These are phyloP conservation scores for Trichoderma harzianum DNA, from an alignment of 2,329 filamentous ascomycete genomes.

Conservation along the genomic window DNA sequence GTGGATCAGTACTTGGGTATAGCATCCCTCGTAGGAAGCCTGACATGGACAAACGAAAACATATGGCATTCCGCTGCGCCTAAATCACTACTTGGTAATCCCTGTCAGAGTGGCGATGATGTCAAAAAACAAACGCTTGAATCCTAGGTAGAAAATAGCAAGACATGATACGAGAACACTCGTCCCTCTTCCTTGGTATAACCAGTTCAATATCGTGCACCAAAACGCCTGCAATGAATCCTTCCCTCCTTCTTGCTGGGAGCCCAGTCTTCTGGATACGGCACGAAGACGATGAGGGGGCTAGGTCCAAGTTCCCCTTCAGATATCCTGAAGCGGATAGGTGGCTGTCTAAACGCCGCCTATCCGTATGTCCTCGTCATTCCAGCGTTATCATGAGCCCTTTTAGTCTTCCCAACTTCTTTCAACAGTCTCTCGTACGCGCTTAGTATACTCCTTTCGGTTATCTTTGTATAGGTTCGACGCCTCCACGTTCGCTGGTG, in stretches of 20 bases:
- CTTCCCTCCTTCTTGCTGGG: neutral
- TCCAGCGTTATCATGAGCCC: neutral
- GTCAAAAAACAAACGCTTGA: neutral
- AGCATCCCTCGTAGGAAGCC: neutral
- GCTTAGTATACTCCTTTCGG: slow-evolving; percentile 90
- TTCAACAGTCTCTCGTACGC: slow-evolving; percentile 93
- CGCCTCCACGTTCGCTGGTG: slow-evolving; percentile 94
- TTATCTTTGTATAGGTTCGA: slow-evolving; percentile 99
- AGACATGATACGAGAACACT: slow-evolving; percentile 13
- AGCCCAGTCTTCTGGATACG: neutral
- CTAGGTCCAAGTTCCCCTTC: neutral
- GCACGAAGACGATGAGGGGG: neutral
- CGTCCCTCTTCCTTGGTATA: slow-evolving; percentile 28
- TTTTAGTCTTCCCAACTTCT: slow-evolving; percentile 95
- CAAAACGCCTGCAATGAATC: slow-evolving; percentile 30
- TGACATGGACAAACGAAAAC: neutral
- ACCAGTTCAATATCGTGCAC: slow-evolving; percentile 32
- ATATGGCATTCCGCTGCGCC: neutral
- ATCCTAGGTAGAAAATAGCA: slow-evolving; percentile 21
- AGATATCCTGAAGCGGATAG: neutral
- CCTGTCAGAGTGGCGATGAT: neutral
- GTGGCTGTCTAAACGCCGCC: neutral
- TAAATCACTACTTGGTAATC: neutral
- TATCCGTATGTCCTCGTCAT: neutral
- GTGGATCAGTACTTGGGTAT: neutral